These are phyloP conservation scores for Magnolia kwangsiensis DNA, from an alignment of 164 flowering plant species.

Conservation along the genomic window DNA sequence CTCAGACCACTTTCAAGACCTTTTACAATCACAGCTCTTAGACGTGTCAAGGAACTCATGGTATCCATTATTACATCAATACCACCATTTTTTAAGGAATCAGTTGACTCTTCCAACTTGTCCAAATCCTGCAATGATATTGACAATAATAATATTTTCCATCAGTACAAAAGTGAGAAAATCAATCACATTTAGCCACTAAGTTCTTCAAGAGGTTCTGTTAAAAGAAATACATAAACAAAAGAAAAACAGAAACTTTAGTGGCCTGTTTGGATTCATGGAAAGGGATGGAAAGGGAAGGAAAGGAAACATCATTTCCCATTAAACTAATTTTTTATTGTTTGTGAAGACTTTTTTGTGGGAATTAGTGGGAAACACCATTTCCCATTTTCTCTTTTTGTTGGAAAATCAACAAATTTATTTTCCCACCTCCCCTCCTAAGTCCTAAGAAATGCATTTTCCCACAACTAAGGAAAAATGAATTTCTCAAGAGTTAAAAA, in stretches of 20 bases:
- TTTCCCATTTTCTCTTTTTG: too few species aligned
- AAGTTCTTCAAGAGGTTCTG: background rate
- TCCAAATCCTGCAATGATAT: constrained; percentile 55
- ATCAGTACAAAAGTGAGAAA: background rate
- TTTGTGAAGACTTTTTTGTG: too few species aligned
- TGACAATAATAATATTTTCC: background rate
- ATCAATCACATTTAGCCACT: background rate
- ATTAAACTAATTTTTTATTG: too few species aligned
- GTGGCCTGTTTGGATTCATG: too few species aligned
- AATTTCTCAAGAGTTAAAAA: too few species aligned
- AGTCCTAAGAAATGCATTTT: too few species aligned
- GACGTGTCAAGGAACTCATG: constrained; percentile 49
- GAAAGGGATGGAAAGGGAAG: too few species aligned
- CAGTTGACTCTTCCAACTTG: constrained; percentile 37
- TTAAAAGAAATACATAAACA: background rate
- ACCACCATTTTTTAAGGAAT: constrained; percentile 23
- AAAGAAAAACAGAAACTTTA: background rate
- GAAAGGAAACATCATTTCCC: too few species aligned
- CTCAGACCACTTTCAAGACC: constrained; percentile 96
- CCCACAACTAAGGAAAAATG: too few species aligned
- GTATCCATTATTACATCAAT: constrained; percentile 45
- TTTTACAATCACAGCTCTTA: constrained; percentile 57
- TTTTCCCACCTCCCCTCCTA: too few species aligned
- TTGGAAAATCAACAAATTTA: too few species aligned
- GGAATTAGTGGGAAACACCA: too few species aligned